Percentiles rank a stretch among this genome's conserved stretches.
phyloP scores from a whole-genome alignment of 805 yeast species.

The Starmerella davenportii region DNA sequence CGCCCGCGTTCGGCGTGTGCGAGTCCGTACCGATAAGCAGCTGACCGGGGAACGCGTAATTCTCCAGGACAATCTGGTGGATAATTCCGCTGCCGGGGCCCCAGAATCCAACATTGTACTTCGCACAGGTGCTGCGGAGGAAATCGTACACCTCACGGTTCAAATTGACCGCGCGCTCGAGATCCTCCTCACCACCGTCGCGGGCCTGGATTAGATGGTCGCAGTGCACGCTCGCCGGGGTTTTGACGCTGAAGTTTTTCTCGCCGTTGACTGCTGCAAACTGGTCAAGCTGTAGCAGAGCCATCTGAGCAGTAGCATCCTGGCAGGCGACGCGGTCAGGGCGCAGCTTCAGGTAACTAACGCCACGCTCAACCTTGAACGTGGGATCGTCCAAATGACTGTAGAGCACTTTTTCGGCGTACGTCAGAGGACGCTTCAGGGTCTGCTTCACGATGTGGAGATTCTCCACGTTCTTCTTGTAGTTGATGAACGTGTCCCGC shows the following conservation, averaged over 20 bases:
- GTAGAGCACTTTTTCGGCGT: slow-evolving; percentile 88
- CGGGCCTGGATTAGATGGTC: slow-evolving; percentile 96
- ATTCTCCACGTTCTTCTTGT: slow-evolving; percentile 78
- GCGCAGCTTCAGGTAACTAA: slow-evolving; percentile 77
- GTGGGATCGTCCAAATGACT: slow-evolving; percentile 90
- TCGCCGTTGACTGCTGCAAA: slow-evolving; percentile 16
- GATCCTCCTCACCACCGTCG: slow-evolving; percentile 71
- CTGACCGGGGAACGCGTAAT: slow-evolving; percentile 95
- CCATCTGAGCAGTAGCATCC: slow-evolving; percentile 99
- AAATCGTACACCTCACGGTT: slow-evolving; percentile 92
- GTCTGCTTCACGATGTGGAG: slow-evolving; percentile 69
- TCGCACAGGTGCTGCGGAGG: slow-evolving; percentile 74
- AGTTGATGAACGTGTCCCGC: slow-evolving; percentile 66
- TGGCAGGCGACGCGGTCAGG: slow-evolving; percentile 98
- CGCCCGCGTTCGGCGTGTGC: slow-evolving; percentile 97
- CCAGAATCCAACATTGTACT: slow-evolving; percentile 97
- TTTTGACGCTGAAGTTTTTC: slow-evolving; percentile 55
- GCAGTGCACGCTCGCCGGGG: slow-evolving; percentile 93
- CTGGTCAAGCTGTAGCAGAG: slow-evolving; percentile 47
- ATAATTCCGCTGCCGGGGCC: slow-evolving; percentile 97
- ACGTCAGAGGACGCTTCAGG: slow-evolving; percentile 74
- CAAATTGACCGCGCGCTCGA: slow-evolving; percentile 67
- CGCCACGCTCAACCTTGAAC: slow-evolving; percentile 72
- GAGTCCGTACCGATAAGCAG: slow-evolving; percentile 93
- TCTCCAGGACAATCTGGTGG: slow-evolving; percentile 91